Conservation (phyloP, 371 early-diverging fungal genomes). For the Mortierella sp. region DNA sequence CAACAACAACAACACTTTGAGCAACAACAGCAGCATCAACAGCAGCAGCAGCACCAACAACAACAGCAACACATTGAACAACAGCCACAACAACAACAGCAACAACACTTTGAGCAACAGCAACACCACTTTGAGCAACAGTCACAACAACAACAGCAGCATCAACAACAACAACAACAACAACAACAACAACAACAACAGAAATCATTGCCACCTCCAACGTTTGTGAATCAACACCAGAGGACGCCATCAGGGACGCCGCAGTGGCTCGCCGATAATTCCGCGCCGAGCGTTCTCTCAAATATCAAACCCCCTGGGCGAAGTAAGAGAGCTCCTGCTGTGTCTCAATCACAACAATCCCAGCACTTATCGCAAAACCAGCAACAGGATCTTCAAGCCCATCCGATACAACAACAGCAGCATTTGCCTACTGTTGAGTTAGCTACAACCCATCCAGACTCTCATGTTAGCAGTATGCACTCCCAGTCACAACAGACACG, state of each 20-base stretch:
- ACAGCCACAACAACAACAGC: neutral
- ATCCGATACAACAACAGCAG: conserved; percentile 10
- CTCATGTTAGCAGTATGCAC: neutral
- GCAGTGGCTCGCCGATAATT: conserved; percentile 45
- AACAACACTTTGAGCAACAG: neutral
- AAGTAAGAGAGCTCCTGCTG: conserved; percentile 15
- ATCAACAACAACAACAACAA: neutral
- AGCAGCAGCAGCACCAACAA: conserved; percentile 9
- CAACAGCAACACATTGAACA: conserved; percentile 7
- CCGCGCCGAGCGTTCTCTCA: conserved; percentile 23
- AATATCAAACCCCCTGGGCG: conserved; percentile 27
- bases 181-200: conserved; percentile 10
- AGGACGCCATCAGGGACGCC: conserved; percentile 51
- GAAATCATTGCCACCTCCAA: conserved; percentile 23
- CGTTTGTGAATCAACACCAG: conserved; percentile 45
- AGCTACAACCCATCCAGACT: neutral
- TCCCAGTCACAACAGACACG: conserved; percentile 5
- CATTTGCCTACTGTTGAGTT: conserved; percentile 5
- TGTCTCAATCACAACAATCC: conserved; percentile 4
- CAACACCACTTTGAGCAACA: neutral
- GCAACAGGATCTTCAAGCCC: conserved; percentile 16
- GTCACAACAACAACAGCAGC: neutral
- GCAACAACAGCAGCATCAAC: neutral
- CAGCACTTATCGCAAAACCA: conserved; percentile 10
- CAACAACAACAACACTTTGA: conserved; percentile 10